Evolutionary conservation across 805 yeast genomes (phyloP).

Genomic region (Wickerhamiella bombiphila): DNA sequence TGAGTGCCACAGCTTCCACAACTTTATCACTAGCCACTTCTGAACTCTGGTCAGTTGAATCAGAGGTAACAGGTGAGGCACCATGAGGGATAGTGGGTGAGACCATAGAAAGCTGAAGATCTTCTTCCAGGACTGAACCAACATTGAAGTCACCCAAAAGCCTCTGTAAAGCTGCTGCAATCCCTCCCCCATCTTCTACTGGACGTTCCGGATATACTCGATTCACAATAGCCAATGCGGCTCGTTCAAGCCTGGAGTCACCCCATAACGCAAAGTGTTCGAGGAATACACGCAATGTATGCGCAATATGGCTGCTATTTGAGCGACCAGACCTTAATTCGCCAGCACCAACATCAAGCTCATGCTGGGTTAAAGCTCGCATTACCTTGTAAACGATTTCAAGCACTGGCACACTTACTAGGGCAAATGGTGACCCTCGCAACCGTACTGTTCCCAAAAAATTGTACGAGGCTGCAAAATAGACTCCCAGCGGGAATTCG

Average conservation of each 20-base stretch:
- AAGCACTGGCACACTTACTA: slow-evolving; percentile 3
- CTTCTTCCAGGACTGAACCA: not conserved
- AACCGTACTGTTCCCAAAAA: slow-evolving; percentile 9
- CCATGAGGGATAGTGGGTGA: not conserved
- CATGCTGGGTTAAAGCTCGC: slow-evolving; percentile 10
- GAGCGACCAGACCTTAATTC: slow-evolving; percentile 3
- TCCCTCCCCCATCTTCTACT: not conserved
- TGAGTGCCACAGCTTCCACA: not conserved
- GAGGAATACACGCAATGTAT: slow-evolving; percentile 5
- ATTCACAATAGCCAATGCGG: slow-evolving; percentile 9
- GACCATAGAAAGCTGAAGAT: not conserved
- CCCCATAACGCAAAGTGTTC: slow-evolving; percentile 13
- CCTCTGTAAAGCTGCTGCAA: not conserved
- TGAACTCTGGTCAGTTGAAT: not conserved
- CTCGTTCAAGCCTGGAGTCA: slow-evolving; percentile 10
- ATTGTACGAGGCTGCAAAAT: slow-evolving; percentile 10
- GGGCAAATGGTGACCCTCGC: slow-evolving; percentile 8
- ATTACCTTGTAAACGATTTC: slow-evolving; percentile 13
- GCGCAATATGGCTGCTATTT: slow-evolving; percentile 1
- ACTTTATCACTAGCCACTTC: not conserved
- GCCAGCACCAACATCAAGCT: slow-evolving; percentile 11
- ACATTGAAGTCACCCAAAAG: not conserved
- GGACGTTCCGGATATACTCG: not conserved
- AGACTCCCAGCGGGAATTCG: slow-evolving; percentile 6
- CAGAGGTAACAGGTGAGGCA: not conserved